Evolutionary conservation across 1,284 basidiomycete genomes (phyloP).

Genomic region (Sporisorium reilianum): DNA sequence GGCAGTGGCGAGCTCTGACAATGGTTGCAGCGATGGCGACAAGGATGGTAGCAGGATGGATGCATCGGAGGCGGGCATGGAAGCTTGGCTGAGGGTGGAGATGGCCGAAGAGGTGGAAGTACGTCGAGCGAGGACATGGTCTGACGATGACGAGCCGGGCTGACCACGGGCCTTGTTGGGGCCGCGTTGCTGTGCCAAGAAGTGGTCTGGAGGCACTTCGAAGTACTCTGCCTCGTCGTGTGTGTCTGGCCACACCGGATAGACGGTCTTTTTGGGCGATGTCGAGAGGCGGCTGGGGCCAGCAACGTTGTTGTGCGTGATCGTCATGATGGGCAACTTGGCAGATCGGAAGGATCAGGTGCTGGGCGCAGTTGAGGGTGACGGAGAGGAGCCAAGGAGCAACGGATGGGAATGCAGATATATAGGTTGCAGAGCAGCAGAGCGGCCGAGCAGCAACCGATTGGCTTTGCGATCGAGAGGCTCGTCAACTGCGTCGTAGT

Average conservation of each 20-base stretch:
- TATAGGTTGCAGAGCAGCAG: not conserved
- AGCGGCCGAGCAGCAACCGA: not conserved
- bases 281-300: constrained; percentile 35
- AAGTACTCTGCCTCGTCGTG: constrained; percentile 55
- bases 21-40: constrained; percentile 18
- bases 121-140: constrained; percentile 12
- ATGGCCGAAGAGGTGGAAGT: constrained; percentile 21
- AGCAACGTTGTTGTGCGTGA: constrained; percentile 13
- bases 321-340: constrained; percentile 7
- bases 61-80: constrained; percentile 27
- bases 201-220: constrained; percentile 59
- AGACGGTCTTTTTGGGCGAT: constrained; percentile 36
- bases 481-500: not conserved
- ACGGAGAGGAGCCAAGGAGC: not conserved
- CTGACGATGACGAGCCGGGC: constrained; percentile 15
- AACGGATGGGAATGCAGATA: not conserved
- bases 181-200: constrained; percentile 57
- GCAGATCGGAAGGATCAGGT: not conserved
- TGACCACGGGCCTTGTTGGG: constrained; percentile 27
- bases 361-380: not conserved
- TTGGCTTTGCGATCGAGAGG: not conserved
- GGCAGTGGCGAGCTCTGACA: constrained; percentile 49
- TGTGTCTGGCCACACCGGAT: constrained; percentile 45
- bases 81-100: constrained; percentile 15
- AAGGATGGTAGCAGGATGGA: constrained; percentile 6